A percentile compares a stretch with the other conserved stretches of the same genome.
Evolutionary conservation across 2,329 filamentous ascomycete genomes (phyloP).

Genomic region (Didymellaceae sp.): DNA sequence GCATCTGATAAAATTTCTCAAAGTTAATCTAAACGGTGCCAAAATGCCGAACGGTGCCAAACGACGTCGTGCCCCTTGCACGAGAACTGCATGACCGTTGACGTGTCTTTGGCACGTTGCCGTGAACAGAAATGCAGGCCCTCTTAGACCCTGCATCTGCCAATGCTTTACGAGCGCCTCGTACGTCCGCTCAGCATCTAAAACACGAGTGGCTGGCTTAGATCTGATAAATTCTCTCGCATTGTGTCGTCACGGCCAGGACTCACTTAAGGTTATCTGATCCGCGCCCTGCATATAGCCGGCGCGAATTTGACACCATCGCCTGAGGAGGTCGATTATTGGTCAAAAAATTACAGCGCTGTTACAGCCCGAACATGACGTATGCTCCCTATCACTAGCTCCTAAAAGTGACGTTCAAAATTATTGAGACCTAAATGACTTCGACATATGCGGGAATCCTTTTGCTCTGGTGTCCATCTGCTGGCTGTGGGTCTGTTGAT

Average conservation of each 20-base stretch:
- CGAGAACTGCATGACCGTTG: constrained; percentile 20
- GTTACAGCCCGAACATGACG: constrained; percentile 18
- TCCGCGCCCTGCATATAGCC: constrained; percentile 35
- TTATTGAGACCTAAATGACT: neutral
- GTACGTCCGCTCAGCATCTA: constrained; percentile 6
- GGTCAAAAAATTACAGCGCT: neutral
- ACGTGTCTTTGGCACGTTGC: constrained; percentile 27
- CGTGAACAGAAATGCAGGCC: neutral
- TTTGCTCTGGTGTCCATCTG: too few relatives aligned
- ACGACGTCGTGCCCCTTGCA: constrained; percentile 1
- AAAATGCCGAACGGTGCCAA: constrained; percentile 12
- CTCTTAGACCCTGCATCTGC: constrained; percentile 10
- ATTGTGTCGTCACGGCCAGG: constrained; percentile 17
- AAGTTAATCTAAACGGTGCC: constrained; percentile 3
- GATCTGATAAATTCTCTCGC: constrained; percentile 27
- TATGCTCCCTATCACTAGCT: constrained; percentile 8
- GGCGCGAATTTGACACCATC: neutral
- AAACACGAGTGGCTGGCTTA: constrained; percentile 3
- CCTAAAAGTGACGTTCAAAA: neutral
- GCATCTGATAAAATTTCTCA: constrained; percentile 23
- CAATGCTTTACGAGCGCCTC: constrained; percentile 15
- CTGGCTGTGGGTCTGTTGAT: too few relatives aligned
- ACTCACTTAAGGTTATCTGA: constrained; percentile 44
- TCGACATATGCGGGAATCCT: neutral
- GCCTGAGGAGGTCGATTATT: constrained; percentile 4